Base-by-base conservation (phyloP, 1,139 yeast species). In the Nematodospora anomalae region DNA sequence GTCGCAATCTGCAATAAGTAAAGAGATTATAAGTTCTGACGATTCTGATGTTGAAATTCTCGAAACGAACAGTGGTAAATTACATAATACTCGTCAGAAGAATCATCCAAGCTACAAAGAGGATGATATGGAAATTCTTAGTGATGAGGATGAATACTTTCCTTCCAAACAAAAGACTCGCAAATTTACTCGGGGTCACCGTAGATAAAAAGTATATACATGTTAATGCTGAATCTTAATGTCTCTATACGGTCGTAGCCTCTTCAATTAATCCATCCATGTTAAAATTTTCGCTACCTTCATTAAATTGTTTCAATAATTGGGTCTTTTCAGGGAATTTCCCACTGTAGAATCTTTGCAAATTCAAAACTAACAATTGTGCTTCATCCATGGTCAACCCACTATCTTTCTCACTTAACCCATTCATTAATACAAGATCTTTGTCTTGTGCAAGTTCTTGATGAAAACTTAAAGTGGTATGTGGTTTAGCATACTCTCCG, bases 401-500 rank as follows among this genome's bases (percentile, higher is more conserved):
- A 10, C 84, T 71, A 38, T 88, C 92, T 38, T 70, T 66, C 53
- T 90, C 96, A 6, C 89, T 80, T 18, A 74, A 74, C 1, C 97
- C 96, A 50, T 89, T 89, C 95, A 90, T 87, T 48, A 94, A 68
- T 0, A 87, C 90, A 3, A 87, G 43, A 1, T 72, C 80, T 48
- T 85, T 83, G 13, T 73, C 71, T 1, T 74, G 69, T 4, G 72
- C 67, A 37, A 92, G 64, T 39, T 94, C 97, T 37, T 82, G 79
- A 63, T 92, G 97, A 71, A 92, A 85, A 60, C 81, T 79, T 45
- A 92, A 67, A 0, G 96, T 86, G 1, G 97, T 89, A 58, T 94
- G 98, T 1, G 98, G 98, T 53, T 87, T 82, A 9, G 98, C 96
- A 60, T 73, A 94, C 54, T 90, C 97, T 44, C 79, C 80, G 55